A percentile compares a stretch with the other conserved stretches of the same genome.
Evolutionary conservation across 2,329 filamentous ascomycete genomes (phyloP).

Genomic region (Ophiostoma triangulosporum): DNA sequence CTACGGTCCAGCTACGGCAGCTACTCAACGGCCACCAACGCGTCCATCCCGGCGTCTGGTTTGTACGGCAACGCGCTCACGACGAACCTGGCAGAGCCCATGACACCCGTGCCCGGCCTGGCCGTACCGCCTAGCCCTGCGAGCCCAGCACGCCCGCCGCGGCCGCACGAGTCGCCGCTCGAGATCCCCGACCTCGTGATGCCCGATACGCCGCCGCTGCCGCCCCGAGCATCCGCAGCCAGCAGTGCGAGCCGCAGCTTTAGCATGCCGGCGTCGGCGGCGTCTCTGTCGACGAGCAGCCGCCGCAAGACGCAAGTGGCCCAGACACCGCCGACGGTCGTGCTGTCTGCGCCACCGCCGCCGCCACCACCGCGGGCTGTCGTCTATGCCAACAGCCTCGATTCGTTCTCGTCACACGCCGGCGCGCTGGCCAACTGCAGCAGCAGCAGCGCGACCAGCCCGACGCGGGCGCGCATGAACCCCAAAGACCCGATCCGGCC

Average conservation of each 20-base stretch:
- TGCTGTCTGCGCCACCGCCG: neutral
- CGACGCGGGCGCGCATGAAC: neutral
- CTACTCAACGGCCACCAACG: constrained; percentile 5
- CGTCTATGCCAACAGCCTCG: neutral
- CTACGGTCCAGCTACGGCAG: constrained; percentile 9
- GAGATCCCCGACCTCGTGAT: constrained; percentile 24
- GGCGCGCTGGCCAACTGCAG: neutral
- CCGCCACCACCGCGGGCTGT: neutral
- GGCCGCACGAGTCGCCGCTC: constrained; percentile 23
- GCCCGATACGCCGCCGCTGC: constrained; percentile 14
- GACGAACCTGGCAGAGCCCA: constrained; percentile 6
- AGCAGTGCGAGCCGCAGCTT: neutral
- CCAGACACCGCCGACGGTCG: neutral
- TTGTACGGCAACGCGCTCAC: constrained; percentile 11
- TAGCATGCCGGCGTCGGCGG: constrained; percentile 4
- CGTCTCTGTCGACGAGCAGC: neutral
- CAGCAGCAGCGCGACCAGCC: too few species aligned
- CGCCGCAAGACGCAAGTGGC: neutral
- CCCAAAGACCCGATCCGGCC: constrained; percentile 11
- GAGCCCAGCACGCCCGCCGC: constrained; percentile 23
- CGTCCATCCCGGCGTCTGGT: neutral
- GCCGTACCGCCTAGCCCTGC: constrained; percentile 1
- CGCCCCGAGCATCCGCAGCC: neutral
- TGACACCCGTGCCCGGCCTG: neutral
- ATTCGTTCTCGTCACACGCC: neutral